phyloP scores from a whole-genome alignment of 2,329 filamentous ascomycete genomes.

The Monosporascus cannonballus region DNA sequence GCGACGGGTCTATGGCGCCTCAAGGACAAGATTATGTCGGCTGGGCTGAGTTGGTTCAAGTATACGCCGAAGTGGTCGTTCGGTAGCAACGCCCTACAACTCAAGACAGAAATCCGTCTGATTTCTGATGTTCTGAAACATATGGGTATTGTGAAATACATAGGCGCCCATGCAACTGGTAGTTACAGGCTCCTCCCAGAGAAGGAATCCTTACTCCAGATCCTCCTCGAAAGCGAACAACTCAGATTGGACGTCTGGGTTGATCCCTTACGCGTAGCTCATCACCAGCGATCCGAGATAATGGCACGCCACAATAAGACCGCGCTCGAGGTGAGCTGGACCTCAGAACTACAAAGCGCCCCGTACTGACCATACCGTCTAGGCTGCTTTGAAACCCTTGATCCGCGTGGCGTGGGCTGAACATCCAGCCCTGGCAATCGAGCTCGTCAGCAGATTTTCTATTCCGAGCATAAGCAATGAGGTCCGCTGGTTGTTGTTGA shows the following conservation, averaged over 20 bases:
- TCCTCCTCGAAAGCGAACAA: constrained; percentile 80
- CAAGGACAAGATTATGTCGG: constrained; percentile 84
- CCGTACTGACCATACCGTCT: constrained; percentile 11
- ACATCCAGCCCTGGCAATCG: constrained; percentile 78
- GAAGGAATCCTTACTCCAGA: constrained; percentile 77
- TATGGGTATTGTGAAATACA: constrained; percentile 57
- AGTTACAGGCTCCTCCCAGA: constrained; percentile 61
- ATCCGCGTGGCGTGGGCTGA: constrained; percentile 83
- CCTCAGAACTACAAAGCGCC: neutral
- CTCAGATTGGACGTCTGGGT: constrained; percentile 84
- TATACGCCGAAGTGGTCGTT: constrained; percentile 86
- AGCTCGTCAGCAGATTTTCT: constrained; percentile 74
- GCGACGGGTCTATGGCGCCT: constrained; percentile 66
- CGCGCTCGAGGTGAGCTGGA: constrained; percentile 30
- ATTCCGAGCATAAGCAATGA: constrained; percentile 67
- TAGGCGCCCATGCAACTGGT: constrained; percentile 47
- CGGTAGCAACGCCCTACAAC: constrained; percentile 85
- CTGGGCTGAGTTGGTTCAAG: constrained; percentile 83
- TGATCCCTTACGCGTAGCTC: constrained; percentile 65
- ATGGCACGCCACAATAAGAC: constrained; percentile 35
- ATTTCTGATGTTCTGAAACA: constrained; percentile 67
- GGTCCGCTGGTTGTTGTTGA: constrained; percentile 72
- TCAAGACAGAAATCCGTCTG: constrained; percentile 85
- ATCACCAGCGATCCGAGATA: constrained; percentile 27
- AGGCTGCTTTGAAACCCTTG: constrained; percentile 55